phyloP scores from a whole-genome alignment of 2,329 filamentous ascomycete species.

The Penicillium sp. region DNA sequence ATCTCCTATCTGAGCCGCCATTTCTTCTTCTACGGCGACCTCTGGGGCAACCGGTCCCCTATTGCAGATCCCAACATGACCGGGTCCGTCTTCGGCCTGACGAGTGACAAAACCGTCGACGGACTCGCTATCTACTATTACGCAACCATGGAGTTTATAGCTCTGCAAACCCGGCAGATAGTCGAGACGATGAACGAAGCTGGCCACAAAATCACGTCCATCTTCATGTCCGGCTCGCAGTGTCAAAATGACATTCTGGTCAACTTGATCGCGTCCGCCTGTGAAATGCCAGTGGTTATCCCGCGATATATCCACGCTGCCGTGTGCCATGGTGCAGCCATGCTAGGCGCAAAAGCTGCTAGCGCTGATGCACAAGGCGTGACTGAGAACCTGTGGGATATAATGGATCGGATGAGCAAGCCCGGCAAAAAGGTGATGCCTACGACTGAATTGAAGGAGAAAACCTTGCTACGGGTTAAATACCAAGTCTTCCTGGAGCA shows the following conservation, averaged over 20 bases:
- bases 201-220: conserved; percentile 80
- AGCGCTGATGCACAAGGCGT: conserved; percentile 69
- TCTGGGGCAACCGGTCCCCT: conserved; percentile 94
- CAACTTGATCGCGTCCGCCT: conserved; percentile 82
- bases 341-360: conserved; percentile 96
- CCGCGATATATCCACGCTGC: conserved; percentile 91
- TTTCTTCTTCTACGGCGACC: conserved; percentile 97
- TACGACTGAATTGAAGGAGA: conserved; percentile 64
- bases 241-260: conserved; percentile 94
- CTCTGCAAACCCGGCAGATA: conserved; percentile 92
- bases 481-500: conserved; percentile 95
- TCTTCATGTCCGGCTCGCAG: conserved; percentile 98
- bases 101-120: conserved; percentile 78
- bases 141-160: conserved; percentile 95
- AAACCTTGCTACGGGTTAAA: conserved; percentile 75
- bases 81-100: conserved; percentile 79
- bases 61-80: conserved; percentile 91
- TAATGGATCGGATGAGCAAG: conserved; percentile 98
- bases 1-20: conserved; percentile 84
- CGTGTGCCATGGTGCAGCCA: conserved; percentile 95
- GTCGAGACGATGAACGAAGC: conserved; percentile 87
- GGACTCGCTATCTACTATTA: conserved; percentile 90
- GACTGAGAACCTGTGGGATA: conserved; percentile 84
- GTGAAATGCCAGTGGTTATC: conserved; percentile 86
- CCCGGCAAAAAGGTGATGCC: conserved; percentile 78